phyloP scores from a whole-genome alignment of 164 flowering plant genomes.

The Chloranthus sessilifolius region DNA sequence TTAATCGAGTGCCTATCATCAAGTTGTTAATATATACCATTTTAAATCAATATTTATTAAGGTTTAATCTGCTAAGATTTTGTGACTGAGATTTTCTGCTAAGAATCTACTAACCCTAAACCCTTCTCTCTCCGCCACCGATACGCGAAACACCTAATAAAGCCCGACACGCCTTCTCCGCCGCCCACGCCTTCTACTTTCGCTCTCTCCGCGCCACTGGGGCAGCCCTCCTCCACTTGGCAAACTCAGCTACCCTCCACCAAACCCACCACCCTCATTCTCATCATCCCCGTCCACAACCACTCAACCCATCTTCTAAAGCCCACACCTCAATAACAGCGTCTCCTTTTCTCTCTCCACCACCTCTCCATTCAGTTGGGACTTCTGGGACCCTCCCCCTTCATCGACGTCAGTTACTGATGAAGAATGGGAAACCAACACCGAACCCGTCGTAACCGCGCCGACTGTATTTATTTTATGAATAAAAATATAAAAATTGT shows the following conservation, averaged over 20 bases:
- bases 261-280: slow-evolving; percentile 30
- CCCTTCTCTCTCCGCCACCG: no score
- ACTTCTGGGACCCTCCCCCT: slow-evolving; percentile 97
- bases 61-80: no score
- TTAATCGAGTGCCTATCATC: no score
- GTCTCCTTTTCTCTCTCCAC: slow-evolving; percentile 24
- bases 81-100: no score
- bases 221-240: slow-evolving; percentile 76
- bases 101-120: no score
- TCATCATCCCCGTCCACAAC: slow-evolving; percentile 22
- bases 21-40: no score
- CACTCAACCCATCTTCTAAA: no score
- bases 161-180: slow-evolving; percentile 69
- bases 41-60: no score
- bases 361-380: slow-evolving; percentile 66
- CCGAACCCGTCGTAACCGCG: slow-evolving; percentile 22
- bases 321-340: no score
- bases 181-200: slow-evolving; percentile 61
- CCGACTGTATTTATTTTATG: no score
- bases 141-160: slow-evolving; percentile 85
- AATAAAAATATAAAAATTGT: no score
- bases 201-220: slow-evolving; percentile 75
- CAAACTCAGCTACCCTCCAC: slow-evolving; percentile 48
- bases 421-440: slow-evolving; percentile 69
- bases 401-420: slow-evolving; percentile 60